A percentile compares a stretch with the other conserved stretches of the same genome.
Evolutionary conservation across 2,329 filamentous ascomycete species (phyloP).

Genomic region (Aspergillus tamarii): DNA sequence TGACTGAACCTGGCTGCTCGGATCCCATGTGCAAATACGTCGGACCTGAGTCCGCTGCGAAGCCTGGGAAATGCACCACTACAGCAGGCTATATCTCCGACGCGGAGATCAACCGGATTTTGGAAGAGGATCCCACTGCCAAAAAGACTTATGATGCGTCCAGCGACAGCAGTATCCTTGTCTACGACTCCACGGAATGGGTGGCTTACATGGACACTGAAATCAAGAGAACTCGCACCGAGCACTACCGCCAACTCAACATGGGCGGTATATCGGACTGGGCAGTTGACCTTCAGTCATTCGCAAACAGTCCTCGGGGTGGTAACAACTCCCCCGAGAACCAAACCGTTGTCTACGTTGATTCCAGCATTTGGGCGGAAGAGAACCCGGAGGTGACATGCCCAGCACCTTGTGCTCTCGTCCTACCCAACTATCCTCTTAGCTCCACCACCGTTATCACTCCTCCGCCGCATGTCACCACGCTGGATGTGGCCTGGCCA

Average conservation of each 20-base stretch:
- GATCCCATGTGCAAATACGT: constrained; percentile 14
- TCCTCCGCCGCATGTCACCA: constrained; percentile 1
- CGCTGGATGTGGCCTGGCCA: not conserved
- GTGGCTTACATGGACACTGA: constrained; percentile 38
- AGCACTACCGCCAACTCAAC: constrained; percentile 16
- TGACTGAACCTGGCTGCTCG: constrained; percentile 35
- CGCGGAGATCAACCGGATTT: not conserved
- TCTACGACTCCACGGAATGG: constrained; percentile 37
- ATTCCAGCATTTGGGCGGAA: not conserved
- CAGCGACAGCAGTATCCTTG: constrained; percentile 30
- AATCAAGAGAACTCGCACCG: constrained; percentile 27
- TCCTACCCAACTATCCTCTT: constrained; percentile 3
- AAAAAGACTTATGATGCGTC: constrained; percentile 7
- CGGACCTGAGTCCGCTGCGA: not conserved
- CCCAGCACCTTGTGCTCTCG: constrained; percentile 4
- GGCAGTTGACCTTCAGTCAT: not conserved
- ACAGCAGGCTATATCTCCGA: not conserved
- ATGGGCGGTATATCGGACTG: not conserved
- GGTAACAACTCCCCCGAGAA: not conserved
- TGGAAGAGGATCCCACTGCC: not conserved
- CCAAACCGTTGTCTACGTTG: not conserved
- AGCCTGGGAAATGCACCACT: not conserved
- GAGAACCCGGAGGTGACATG: not conserved
- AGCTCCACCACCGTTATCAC: constrained; percentile 4
- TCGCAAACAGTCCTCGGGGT: not conserved